phyloP scores from a whole-genome alignment of 2,329 filamentous ascomycete genomes.

The Microdochium bolleyi region DNA sequence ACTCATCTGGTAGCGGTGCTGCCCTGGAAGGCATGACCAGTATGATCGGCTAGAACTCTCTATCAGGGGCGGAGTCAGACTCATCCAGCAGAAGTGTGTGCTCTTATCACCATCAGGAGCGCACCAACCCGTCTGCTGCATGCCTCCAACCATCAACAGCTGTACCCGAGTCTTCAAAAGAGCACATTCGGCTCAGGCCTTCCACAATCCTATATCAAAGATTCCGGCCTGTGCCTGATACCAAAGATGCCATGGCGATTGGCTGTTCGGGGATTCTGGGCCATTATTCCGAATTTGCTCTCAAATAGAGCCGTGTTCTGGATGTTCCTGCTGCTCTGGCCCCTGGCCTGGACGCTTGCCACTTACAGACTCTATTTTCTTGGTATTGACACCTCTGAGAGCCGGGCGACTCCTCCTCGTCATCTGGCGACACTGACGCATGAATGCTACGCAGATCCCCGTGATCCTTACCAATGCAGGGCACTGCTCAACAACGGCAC shows the following conservation, averaged over 20 bases:
- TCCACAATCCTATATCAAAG: no score
- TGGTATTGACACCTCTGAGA: not conserved
- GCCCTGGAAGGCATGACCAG: no score
- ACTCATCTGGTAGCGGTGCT: no score
- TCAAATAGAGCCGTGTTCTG: not conserved
- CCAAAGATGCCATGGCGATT: not conserved
- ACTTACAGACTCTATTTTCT: not conserved
- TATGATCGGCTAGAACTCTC: no score
- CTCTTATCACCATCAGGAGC: no score
- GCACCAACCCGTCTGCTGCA: no score
- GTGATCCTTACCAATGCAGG: slow-evolving; percentile 15
- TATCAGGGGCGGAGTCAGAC: no score
- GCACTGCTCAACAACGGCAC: slow-evolving; percentile 15
- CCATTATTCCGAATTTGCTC: not conserved
- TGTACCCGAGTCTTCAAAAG: no score
- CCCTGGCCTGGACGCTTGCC: not conserved
- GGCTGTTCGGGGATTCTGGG: not conserved
- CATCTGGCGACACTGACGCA: not conserved
- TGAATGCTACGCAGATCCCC: slow-evolving; percentile 6
- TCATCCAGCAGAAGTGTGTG: no score
- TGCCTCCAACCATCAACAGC: no score
- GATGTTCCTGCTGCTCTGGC: not conserved
- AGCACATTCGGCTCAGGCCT: not conserved
- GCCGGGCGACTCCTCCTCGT: not conserved
- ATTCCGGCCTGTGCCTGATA: no score